Base-by-base conservation (phyloP, 106 monocot species). In the Allium cepa region DNA sequence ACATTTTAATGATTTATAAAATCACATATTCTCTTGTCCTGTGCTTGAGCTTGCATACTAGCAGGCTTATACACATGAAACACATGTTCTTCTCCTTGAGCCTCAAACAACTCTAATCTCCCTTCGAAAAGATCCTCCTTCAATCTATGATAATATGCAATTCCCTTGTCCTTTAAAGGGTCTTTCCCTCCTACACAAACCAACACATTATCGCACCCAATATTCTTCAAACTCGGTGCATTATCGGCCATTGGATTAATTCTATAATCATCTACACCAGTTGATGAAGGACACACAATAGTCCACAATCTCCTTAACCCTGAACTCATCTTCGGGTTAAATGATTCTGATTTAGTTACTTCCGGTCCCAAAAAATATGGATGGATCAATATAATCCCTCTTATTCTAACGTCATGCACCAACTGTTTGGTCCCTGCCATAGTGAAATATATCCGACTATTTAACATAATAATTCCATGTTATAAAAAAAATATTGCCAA, bases 171-270 rank as follows among this genome's bases (percentile, higher is more conserved):
- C 28, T 64, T 57, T 58, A 80, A 46, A 16, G 71, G 10, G 56
- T 80, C 75, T 57, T 53, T 75, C 67, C 62, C 80, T 8, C 67
- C 75, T 9, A 72, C 71, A 27, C 71, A 71, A 9, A 80, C 66
- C 57, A 71, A 9, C 51, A 51, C 53, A 51, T 60, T 26, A 49
- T 66, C 36, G 2, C 67, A 50, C 11, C 57, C 75, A 26, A 71
- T 11, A 14, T 4, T 46, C 1, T 52, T 46, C 60, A 71, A 15
- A 14, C 76, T 64, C 49, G 69, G 63, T 7, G 64, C 71, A 5
- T 45, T 58, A 0, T 56, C 64, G 0, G 64, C 76, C 57, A 58
- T 6, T 49, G 76, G 76, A 47, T 77, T 71, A 26, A 77, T 62
- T 7, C 63, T 63, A 11, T 18, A 64, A 56, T 77, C 76, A 16